Evolutionary conservation across 495 filamentous ascomycete species (phyloP).

Genomic region (Cercophora newfieldiana): DNA sequence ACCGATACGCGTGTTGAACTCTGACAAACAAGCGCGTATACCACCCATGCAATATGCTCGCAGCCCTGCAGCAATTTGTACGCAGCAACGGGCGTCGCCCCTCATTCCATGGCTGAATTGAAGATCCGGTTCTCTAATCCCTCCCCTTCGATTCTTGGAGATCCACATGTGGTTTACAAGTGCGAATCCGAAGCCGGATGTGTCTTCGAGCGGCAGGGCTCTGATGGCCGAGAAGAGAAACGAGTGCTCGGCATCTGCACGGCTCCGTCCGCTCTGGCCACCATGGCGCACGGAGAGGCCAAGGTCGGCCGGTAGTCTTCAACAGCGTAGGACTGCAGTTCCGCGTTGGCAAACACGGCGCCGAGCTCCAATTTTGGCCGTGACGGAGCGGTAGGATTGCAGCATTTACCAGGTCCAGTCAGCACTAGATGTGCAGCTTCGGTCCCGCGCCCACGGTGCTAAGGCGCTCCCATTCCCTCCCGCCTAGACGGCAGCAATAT

Average conservation of each 20-base stretch:
- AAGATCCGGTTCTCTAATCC: no score
- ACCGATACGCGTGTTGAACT: no score
- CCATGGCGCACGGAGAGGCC: background rate
- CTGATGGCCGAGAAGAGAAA: background rate
- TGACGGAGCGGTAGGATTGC: background rate
- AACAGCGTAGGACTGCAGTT: background rate
- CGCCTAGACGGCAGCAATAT: background rate
- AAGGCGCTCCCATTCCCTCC: background rate
- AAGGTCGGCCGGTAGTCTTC: background rate
- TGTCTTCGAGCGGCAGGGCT: background rate
- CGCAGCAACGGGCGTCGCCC: no score
- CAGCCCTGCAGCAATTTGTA: no score
- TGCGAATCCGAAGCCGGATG: background rate
- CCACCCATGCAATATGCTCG: no score
- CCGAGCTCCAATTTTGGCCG: background rate
- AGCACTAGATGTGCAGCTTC: conserved; percentile 3
- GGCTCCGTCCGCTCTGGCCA: background rate
- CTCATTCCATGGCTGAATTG: no score
- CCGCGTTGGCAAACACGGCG: background rate
- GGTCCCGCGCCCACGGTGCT: conserved; percentile 20
- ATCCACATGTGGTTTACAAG: background rate
- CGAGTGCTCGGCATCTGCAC: background rate
- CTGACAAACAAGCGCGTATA: no score
- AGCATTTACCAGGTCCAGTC: background rate
- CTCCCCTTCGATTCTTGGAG: no score